Conservation (phyloP, 257 asterid species). For the Leonotis leonurus region DNA sequence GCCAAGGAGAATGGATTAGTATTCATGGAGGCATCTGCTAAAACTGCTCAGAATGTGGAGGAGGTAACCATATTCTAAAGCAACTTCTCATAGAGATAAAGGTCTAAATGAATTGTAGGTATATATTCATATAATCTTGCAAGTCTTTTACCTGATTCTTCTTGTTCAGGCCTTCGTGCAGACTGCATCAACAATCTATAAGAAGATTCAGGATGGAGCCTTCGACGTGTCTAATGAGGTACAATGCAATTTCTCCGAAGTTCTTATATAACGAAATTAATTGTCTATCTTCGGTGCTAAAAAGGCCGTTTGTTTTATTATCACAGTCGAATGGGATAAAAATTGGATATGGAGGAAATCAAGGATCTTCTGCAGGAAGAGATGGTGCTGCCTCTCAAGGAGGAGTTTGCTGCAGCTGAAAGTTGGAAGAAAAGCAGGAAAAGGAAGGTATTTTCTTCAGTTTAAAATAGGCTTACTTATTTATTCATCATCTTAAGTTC, state of each 20-base stretch:
- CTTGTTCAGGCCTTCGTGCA: conserved; percentile 56
- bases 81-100: not conserved
- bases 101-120: not conserved
- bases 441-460: not conserved
- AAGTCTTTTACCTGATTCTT: not conserved
- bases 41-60: conserved; percentile 81
- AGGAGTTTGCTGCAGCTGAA: conserved; percentile 62
- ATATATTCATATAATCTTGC: not conserved
- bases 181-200: conserved; percentile 66
- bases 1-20: conserved; percentile 78
- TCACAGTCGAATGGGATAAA: conserved; percentile 70
- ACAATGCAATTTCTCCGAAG: not conserved
- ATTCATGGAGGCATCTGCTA: conserved; percentile 89
- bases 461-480: not conserved
- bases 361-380: conserved; percentile 62
- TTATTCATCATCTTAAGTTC: not conserved
- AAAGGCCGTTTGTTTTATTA: not conserved
- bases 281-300: not conserved
- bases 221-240: conserved; percentile 81
- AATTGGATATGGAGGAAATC: conserved; percentile 69
- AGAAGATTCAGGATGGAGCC: conserved; percentile 78
- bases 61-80: conserved; percentile 38
- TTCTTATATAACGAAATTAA: not conserved
- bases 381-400: conserved; percentile 54
- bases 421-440: not conserved